Evolutionary conservation across 2,329 filamentous ascomycete species (phyloP).

Genomic region (Cladosporium sp.): DNA sequence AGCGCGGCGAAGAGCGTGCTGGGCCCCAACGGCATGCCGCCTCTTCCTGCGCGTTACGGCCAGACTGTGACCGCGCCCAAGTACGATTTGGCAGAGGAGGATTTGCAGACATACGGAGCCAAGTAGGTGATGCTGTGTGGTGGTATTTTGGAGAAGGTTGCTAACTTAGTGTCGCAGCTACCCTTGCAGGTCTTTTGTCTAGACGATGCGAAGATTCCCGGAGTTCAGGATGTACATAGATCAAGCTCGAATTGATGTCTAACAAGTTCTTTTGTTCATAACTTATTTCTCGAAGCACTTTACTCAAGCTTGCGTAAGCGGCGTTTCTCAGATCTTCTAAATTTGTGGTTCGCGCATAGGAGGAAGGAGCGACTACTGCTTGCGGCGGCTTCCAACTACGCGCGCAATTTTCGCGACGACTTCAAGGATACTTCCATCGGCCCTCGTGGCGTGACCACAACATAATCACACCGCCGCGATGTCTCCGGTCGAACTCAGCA

Average conservation of each 20-base stretch:
- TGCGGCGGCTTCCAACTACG: slow-evolving; percentile 3
- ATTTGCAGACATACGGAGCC: slow-evolving; percentile 67
- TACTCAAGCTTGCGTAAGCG: neutral
- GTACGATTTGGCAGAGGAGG: slow-evolving; percentile 67
- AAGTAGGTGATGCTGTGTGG: slow-evolving; percentile 36
- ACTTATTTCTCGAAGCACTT: neutral
- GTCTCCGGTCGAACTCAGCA: slow-evolving; percentile 5
- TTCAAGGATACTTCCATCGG: neutral
- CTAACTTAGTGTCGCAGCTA: slow-evolving; percentile 38
- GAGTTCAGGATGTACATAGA: slow-evolving; percentile 19
- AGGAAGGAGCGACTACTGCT: slow-evolving; percentile 17
- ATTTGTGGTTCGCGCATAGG: neutral
- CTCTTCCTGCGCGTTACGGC: slow-evolving; percentile 62
- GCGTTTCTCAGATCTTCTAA: neutral
- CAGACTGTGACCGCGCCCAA: slow-evolving; percentile 38
- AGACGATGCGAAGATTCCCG: slow-evolving; percentile 15
- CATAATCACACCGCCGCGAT: slow-evolving; percentile 20
- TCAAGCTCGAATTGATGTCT: slow-evolving; percentile 17
- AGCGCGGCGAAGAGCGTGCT: slow-evolving; percentile 60
- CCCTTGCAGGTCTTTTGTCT: slow-evolving; percentile 48
- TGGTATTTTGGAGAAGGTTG: slow-evolving; percentile 1
- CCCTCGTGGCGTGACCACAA: neutral
- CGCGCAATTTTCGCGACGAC: neutral
- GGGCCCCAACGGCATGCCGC: slow-evolving; percentile 77
- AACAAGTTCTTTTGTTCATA: slow-evolving; percentile 23